Evolutionary conservation across 23 red algal species (phyloP).

Genomic region (Cyanidiococcus yangmingshanensis): DNA sequence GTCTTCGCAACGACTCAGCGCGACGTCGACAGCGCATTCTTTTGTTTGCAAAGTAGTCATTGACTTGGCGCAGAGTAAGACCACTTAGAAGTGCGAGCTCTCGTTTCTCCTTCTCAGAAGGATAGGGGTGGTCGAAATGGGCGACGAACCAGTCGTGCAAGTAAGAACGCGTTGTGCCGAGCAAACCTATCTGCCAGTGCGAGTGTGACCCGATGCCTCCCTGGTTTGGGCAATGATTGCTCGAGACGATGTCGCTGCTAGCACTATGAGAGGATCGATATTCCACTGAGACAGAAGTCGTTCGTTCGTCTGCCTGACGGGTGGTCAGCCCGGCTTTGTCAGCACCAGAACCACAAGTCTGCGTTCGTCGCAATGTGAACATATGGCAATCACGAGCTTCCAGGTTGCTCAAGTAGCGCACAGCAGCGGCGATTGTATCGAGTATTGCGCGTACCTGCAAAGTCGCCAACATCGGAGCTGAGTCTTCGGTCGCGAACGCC

Average conservation of each 20-base stretch:
- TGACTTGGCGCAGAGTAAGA: constrained; percentile 18
- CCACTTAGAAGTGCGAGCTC: constrained; percentile 18
- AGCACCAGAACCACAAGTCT: neutral
- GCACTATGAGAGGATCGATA: neutral
- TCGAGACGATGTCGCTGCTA: neutral
- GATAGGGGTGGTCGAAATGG: constrained; percentile 26
- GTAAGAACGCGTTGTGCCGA: neutral
- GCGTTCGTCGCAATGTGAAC: neutral
- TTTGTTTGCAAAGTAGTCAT: constrained; percentile 30
- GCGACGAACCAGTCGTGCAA: constrained; percentile 28
- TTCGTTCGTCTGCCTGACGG: neutral
- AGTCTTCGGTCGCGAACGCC: no score
- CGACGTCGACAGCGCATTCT: constrained; percentile 17
- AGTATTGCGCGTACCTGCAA: neutral
- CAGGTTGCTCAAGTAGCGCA: neutral
- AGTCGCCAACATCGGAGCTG: no score
- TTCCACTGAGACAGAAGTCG: neutral
- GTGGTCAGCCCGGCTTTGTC: neutral
- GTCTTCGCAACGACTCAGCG: neutral
- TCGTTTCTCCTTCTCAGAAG: constrained; percentile 19
- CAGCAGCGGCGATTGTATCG: neutral
- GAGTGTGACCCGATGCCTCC: neutral
- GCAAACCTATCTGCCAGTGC: neutral
- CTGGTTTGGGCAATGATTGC: neutral
- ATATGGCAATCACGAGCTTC: no score